Percentiles rank a stretch among this genome's conserved stretches.
phyloP scores from a whole-genome alignment of 257 asterid species.

The Haberlea rhodopensis region DNA sequence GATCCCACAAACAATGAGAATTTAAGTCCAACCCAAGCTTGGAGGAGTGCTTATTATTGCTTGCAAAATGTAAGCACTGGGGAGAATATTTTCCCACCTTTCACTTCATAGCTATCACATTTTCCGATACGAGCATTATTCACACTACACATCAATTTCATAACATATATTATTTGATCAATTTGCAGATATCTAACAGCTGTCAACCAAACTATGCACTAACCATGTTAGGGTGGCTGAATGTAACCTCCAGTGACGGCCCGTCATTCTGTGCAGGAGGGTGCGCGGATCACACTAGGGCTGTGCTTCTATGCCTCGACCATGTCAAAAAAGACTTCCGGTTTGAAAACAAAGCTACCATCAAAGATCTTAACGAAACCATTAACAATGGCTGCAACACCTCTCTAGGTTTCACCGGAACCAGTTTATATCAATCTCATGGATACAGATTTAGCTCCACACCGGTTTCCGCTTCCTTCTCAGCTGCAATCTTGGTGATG shows the following conservation, averaged over 20 bases:
- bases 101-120: too few species aligned
- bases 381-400: conserved; percentile 36
- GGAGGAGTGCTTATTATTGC: conserved; percentile 57
- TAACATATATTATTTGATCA: neutral
- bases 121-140: too few species aligned
- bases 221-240: conserved; percentile 43
- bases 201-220: conserved; percentile 35
- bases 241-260: conserved; percentile 37
- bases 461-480: neutral
- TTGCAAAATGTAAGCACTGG: conserved; percentile 36
- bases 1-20: conserved; percentile 43
- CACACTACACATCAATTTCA: neutral
- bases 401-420: conserved; percentile 44
- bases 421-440: conserved; percentile 21
- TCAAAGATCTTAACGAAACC: conserved; percentile 37
- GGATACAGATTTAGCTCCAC: conserved; percentile 22
- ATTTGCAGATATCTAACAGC: conserved; percentile 3
- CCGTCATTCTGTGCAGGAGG: conserved; percentile 40
- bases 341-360: conserved; percentile 44
- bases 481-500: conserved; percentile 23
- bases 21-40: conserved; percentile 40
- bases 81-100: too few species aligned
- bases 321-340: conserved; percentile 41
- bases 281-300: conserved; percentile 40
- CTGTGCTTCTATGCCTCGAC: conserved; percentile 42